phyloP scores from a whole-genome alignment of 306 rosid genomes.

The Fragaria nilgerrensis region DNA sequence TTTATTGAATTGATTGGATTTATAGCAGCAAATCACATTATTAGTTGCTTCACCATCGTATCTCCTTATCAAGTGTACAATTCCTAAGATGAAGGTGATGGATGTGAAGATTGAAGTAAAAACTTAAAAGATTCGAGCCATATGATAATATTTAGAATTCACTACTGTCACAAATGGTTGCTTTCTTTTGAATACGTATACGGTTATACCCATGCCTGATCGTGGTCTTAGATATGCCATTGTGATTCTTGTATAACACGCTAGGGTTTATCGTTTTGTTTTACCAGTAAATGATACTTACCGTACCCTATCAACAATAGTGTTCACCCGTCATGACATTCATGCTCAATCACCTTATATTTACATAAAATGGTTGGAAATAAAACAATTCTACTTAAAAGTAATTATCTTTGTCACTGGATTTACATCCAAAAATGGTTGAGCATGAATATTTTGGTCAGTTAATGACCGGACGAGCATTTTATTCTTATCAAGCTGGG shows the following conservation, averaged over 20 bases:
- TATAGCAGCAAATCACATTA: background rate
- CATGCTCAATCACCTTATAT: no score
- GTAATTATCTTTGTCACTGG: no score
- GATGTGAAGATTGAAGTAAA: background rate
- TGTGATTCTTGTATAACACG: background rate
- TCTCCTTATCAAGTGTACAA: background rate
- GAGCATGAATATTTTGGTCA: no score
- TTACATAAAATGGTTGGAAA: no score
- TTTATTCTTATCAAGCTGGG: background rate
- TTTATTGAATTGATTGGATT: background rate
- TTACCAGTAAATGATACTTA: no score
- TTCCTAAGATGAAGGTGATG: background rate
- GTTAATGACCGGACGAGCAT: no score
- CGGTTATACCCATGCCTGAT: background rate
- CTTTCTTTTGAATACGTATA: background rate
- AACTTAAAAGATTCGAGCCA: background rate
- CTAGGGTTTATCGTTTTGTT: background rate
- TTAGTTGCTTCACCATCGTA: background rate
- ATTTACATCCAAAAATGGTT: no score
- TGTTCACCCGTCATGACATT: no score
- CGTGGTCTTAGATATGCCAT: background rate
- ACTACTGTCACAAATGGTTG: background rate
- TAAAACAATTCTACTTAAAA: no score
- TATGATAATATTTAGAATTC: no score
- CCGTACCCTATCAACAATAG: no score